Evolutionary conservation across 2,329 filamentous ascomycete species (phyloP), one percentile per base, ranked within the genome.

Genomic region (Diaporthe vaccinii): DNA sequence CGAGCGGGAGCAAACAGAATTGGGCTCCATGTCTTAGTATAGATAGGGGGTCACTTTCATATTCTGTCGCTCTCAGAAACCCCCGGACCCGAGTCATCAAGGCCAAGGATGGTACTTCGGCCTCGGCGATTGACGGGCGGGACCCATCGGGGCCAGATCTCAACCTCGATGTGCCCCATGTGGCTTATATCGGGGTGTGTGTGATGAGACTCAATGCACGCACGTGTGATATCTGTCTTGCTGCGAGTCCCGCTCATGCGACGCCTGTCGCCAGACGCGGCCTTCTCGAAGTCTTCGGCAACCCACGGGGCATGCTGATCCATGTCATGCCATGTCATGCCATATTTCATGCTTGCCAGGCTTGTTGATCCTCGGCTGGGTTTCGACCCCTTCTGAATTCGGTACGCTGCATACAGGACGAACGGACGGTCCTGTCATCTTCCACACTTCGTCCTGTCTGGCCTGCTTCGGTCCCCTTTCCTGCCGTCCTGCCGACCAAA

Each of bases 331-430:
- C 62, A 51, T 51, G 44, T 68, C 62, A 68, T 51, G 34, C 44
- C 62, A 69, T 69, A 41, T 36, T 41, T 69, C n/a, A 69, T 69
- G 65, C 65, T 55, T 69, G 65, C 55, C n/a, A 69, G 55, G 65
- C 65, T 55, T 69, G 65, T 69, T 69, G 65, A 69, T 69, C 65
- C 65, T 69, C 34, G 22, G 46, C 34, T 20, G 34, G 49, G 65
- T 41, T 69, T 55, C 65, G 49, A 41, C 12, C 65, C 34, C 34
- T 55, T 55, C 49, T 69, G 49, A 69, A 69, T 41, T 41, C 51
- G 65, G 65, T 25, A 55, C 49, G 49, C 49, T 55, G 49, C 65
- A 55, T 41, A 28, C 34, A 55, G 65, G 49, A 69, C 31, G 65
- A 55, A 69, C 49, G 49, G 49, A 41, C 46, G 34, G 49, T 41